Evolutionary conservation across 169 alveolate species (phyloP), one percentile per base, ranked within the genome.

Genomic region (Eimeria brunetti): DNA sequence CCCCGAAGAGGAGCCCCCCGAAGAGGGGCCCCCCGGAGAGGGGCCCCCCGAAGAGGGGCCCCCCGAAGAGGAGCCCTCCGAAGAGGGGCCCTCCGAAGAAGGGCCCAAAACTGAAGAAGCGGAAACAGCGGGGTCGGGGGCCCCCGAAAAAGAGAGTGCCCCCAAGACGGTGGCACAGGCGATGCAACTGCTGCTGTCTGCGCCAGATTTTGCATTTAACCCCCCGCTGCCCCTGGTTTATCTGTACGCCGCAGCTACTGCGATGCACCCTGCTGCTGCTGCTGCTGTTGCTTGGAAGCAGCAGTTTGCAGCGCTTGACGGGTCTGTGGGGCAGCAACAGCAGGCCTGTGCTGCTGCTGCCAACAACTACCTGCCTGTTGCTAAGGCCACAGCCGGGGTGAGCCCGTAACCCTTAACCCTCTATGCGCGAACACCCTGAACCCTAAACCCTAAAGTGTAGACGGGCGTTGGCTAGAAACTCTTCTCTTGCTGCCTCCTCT

Each of bases 321-420:
- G 64, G 20, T 53, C 94, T 22, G 67, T 88, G 44, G 71, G 94
- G 44, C 88, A 78, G 73, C 94, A 88, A 88, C 71, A 46, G 75
- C 94, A 88, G 20, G 86, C 94, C n/a, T 88, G 94, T 51, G 60
- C 94, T 14, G 94, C 75, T 44, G 94, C 94, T 18, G 86, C 73
- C 88, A 88, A 88, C 58, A 22, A 62, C n/a, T 71, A 69, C 75
- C 86, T 88, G 12, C 94, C 94, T 49, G 44, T 60, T 71, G 94
- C 94, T 16, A 88, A 49, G 51, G 85, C 73, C 60, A 75, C 80
- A 24, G 94, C 94, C 1, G 69, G 64, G 75, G 94, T 88, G 16
- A 88, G 73, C 36, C 83, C 22, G 11, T 14, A 11, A 73, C 83
- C 56, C 11, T 49, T 7, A 49, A 27, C 75, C 27, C 5, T 24